Percentiles rank a stretch among this genome's conserved stretches.
These are phyloP conservation scores for Aureobasidium sp. DNA, from an alignment of 2,329 filamentous ascomycete genomes.

Conservation along the genomic window DNA sequence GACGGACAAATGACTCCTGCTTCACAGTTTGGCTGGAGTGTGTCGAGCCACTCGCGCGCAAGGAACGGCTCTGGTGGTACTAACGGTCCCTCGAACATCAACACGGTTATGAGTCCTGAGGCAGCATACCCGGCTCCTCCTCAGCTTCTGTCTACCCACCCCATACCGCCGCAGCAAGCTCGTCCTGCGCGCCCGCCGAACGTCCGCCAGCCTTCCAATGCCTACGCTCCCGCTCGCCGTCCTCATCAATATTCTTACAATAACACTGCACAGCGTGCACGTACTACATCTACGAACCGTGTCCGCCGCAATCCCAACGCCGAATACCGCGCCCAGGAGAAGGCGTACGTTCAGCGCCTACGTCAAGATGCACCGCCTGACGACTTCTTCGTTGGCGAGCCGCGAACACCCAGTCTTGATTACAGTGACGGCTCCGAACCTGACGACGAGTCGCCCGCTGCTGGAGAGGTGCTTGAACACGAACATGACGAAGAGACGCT, in stretches of 20 bases:
- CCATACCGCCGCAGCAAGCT: neutral
- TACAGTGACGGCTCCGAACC: constrained; percentile 71
- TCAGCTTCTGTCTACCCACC: constrained; percentile 20
- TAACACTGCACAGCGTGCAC: constrained; percentile 42
- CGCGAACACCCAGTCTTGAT: constrained; percentile 62
- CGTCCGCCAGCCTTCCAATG: constrained; percentile 43
- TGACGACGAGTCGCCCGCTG: constrained; percentile 84
- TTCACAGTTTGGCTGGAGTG: constrained; percentile 26
- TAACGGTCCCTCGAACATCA: neutral
- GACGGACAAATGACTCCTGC: constrained; percentile 22
- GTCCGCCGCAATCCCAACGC: constrained; percentile 59
- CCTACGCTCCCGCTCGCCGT: constrained; percentile 43
- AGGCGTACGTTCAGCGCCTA: constrained; percentile 88
- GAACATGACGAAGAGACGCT: constrained; percentile 91
- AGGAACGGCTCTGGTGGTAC: constrained; percentile 11
- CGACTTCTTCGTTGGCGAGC: constrained; percentile 62
- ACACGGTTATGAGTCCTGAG: neutral
- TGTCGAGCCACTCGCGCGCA: constrained; percentile 12
- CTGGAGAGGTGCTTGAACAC: constrained; percentile 72
- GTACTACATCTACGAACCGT: constrained; percentile 52
- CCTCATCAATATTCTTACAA: constrained; percentile 43
- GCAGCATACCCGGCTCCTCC: constrained; percentile 16
- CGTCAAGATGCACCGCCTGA: constrained; percentile 62
- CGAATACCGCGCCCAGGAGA: constrained; percentile 77
- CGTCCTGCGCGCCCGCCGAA: constrained; percentile 32